Conservation (phyloP, 345 rosid genomes). For the Microthlaspi erraticum region DNA sequence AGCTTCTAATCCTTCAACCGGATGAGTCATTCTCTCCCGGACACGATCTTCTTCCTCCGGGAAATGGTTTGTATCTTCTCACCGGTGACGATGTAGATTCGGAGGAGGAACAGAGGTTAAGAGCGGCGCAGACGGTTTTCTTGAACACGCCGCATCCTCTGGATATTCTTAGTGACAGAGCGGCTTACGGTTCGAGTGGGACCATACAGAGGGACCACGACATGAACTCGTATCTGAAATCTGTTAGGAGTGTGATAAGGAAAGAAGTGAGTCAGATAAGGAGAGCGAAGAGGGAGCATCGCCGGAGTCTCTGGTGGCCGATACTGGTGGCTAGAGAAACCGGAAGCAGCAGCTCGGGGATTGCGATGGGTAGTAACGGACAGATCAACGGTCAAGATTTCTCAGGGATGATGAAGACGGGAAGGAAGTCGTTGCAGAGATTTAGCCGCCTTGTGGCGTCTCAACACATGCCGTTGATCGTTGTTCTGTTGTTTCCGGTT, state of each 20-base stretch:
- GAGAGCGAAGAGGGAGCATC: conserved; percentile 59
- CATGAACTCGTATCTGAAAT: conserved; percentile 71
- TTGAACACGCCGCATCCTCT: conserved; percentile 89
- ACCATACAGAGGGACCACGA: conserved; percentile 83
- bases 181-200: conserved; percentile 81
- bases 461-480: conserved; percentile 83
- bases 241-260: conserved; percentile 64
- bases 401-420: conserved; percentile 63
- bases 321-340: conserved; percentile 46
- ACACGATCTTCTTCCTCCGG: conserved; percentile 81
- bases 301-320: conserved; percentile 74
- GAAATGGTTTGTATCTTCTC: conserved; percentile 71
- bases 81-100: conserved; percentile 38
- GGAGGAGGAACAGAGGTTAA: conserved; percentile 61
- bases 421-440: conserved; percentile 68
- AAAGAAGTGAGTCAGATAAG: conserved; percentile 68
- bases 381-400: conserved; percentile 53
- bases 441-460: conserved; percentile 77
- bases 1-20: conserved; percentile 84
- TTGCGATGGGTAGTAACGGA: conserved; percentile 47
- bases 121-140: conserved; percentile 63
- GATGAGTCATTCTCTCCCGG: conserved; percentile 79
- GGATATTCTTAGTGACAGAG: conserved; percentile 74
- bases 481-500: conserved; percentile 72
- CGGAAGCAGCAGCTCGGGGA: conserved; percentile 37